A percentile compares a stretch with the other conserved stretches of the same genome.
Conservation (phyloP, 75 land plant species). For the Picea glauca region DNA sequence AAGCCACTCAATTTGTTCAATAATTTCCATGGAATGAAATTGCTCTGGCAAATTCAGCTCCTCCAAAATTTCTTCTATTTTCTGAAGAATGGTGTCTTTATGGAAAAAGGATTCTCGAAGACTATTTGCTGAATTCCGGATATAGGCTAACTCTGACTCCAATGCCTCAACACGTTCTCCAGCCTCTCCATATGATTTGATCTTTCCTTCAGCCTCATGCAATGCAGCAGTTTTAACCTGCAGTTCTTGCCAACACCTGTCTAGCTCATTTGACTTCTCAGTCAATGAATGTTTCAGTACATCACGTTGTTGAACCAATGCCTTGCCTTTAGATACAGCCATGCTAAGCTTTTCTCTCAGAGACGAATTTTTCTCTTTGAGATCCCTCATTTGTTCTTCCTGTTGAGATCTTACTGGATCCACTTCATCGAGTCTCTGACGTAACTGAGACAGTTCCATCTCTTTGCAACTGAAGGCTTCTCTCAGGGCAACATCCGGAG, state of each 20-base stretch:
- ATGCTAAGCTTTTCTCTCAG: slow-evolving; percentile 91
- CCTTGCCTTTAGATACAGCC: slow-evolving; percentile 94
- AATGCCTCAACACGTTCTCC: slow-evolving; percentile 80
- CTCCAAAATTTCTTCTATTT: slow-evolving; percentile 76
- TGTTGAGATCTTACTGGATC: slow-evolving; percentile 22
- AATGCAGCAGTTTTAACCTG: slow-evolving; percentile 47
- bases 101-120: slow-evolving; percentile 76
- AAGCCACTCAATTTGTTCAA: slow-evolving; percentile 74
- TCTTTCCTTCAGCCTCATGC: slow-evolving; percentile 58
- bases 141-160: slow-evolving; percentile 83
- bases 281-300: slow-evolving; percentile 71
- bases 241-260: slow-evolving; percentile 49
- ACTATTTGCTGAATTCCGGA: slow-evolving; percentile 77
- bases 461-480: slow-evolving; percentile 25
- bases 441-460: slow-evolving; percentile 24
- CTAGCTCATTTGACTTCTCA: slow-evolving; percentile 68
- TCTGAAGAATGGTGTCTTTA: slow-evolving; percentile 76
- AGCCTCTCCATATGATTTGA: slow-evolving; percentile 51
- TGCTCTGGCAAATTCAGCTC: slow-evolving; percentile 69
- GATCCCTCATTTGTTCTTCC: slow-evolving; percentile 41
- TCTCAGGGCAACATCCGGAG: slow-evolving; percentile 24
- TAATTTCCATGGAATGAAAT: slow-evolving; percentile 54
- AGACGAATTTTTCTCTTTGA: slow-evolving; percentile 53
- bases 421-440: slow-evolving; percentile 21
- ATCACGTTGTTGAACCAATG: slow-evolving; percentile 82